Conservation (phyloP, 768 basidiomycete genomes). For the Fistulinella prunicolor region DNA sequence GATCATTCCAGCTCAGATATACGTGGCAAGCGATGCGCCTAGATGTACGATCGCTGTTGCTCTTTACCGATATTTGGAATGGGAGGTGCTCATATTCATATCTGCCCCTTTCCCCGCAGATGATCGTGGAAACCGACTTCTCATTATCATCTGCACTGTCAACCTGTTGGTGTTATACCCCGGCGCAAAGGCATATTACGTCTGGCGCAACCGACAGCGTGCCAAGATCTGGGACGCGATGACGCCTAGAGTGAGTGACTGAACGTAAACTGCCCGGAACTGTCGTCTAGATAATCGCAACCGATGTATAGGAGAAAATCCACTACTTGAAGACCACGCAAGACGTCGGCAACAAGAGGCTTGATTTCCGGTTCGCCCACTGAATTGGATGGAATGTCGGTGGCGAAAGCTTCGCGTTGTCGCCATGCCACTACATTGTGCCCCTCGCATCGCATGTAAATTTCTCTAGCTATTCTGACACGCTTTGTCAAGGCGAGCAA, state of each 20-base stretch:
- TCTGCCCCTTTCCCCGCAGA: constrained; percentile 33
- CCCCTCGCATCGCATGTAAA: too few species aligned
- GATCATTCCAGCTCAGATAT: constrained; percentile 54
- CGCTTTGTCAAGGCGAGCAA: too few species aligned
- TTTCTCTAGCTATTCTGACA: too few species aligned
- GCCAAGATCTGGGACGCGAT: too few species aligned
- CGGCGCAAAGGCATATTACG: constrained; percentile 50
- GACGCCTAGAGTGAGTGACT: constrained; percentile 47
- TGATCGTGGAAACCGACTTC: constrained; percentile 53
- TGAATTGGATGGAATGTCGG: too few species aligned
- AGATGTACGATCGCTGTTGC: constrained; percentile 39
- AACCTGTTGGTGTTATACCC: constrained; percentile 54
- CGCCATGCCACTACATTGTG: too few species aligned
- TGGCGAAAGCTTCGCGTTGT: too few species aligned
- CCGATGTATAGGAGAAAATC: constrained; percentile 48
- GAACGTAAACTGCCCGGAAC: too few species aligned
- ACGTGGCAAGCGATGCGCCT: constrained; percentile 56
- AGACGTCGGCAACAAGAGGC: constrained; percentile 55
- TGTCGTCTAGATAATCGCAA: neutral
- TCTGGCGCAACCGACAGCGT: too few species aligned
- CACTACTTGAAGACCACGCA: constrained; percentile 40
- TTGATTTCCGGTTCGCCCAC: constrained; percentile 65
- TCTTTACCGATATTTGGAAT: too few species aligned
- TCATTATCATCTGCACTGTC: constrained; percentile 50
- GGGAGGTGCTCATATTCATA: too few species aligned